Percentiles rank a stretch among this genome's conserved stretches.
phyloP scores from a whole-genome alignment of 176 grass and related monocot species.

The Aegilops speltoides region DNA sequence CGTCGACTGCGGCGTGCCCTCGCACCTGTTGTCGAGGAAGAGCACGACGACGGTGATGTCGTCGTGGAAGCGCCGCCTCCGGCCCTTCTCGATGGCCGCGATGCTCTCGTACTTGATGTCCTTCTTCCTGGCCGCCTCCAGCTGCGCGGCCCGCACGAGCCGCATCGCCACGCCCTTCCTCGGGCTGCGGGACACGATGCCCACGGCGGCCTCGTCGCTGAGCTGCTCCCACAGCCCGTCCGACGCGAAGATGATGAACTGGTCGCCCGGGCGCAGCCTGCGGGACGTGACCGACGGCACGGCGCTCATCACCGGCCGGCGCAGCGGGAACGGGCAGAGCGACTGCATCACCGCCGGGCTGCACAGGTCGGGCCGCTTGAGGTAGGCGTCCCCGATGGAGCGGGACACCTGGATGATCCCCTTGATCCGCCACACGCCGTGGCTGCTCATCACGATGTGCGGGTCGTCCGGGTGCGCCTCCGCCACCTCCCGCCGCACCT shows the following conservation, averaged over 20 bases:
- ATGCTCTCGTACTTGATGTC: slow-evolving; percentile 62
- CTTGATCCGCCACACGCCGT: slow-evolving; percentile 82
- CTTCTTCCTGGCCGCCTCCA: slow-evolving; percentile 64
- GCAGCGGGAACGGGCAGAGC: slow-evolving; percentile 45
- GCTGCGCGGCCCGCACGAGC: slow-evolving; percentile 53
- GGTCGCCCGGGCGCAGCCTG: slow-evolving; percentile 34
- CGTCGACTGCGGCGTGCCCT: background rate
- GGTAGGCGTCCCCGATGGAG: slow-evolving; percentile 55
- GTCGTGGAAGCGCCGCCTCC: slow-evolving; percentile 52
- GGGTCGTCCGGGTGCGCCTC: slow-evolving; percentile 59
- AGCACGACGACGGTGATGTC: slow-evolving; percentile 72
- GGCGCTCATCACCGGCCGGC: slow-evolving; percentile 56
- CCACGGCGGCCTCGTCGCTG: slow-evolving; percentile 49
- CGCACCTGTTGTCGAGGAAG: slow-evolving; percentile 44
- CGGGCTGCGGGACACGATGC: slow-evolving; percentile 37
- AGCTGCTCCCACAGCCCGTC: slow-evolving; percentile 80
- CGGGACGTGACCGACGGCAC: slow-evolving; percentile 45
- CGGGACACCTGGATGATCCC: slow-evolving; percentile 70
- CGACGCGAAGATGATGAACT: slow-evolving; percentile 60
- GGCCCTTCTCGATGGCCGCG: slow-evolving; percentile 50
- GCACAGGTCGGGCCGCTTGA: slow-evolving; percentile 49
- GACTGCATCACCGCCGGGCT: slow-evolving; percentile 41
- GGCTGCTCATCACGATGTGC: slow-evolving; percentile 58
- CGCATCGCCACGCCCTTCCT: slow-evolving; percentile 61
- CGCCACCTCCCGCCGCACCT: slow-evolving; percentile 46